Evolutionary conservation across 768 basidiomycete species (phyloP).

Genomic region (Cystofilobasidium capitatum): DNA sequence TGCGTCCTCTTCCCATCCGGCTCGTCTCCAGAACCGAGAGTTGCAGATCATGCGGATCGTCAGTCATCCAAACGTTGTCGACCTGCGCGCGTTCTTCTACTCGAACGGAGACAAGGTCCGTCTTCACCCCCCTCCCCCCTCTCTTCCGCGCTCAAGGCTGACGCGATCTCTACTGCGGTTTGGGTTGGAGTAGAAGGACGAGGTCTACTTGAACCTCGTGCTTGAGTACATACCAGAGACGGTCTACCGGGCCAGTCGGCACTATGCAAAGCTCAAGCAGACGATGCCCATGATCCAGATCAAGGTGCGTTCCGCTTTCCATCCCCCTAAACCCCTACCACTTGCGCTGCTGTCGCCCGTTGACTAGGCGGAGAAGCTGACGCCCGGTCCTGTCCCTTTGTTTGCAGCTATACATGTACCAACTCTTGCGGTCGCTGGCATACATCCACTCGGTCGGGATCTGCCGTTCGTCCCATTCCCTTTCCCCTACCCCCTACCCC

Average conservation of each 20-base stretch:
- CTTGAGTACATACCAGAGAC: slow-evolving; percentile 99
- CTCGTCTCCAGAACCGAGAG: slow-evolving; percentile 72
- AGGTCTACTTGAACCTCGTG: slow-evolving; percentile 98
- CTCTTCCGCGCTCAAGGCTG: slow-evolving; percentile 3
- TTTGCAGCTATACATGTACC: slow-evolving; percentile 36
- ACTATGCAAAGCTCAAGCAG: slow-evolving; percentile 99
- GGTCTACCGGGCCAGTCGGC: slow-evolving; percentile 95
- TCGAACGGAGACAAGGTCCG: slow-evolving; percentile 97
- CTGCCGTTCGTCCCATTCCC: slow-evolving; percentile 47
- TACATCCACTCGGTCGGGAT: slow-evolving; percentile 99
- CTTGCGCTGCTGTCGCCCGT: slow-evolving; percentile 35
- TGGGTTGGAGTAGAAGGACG: slow-evolving; percentile 73
- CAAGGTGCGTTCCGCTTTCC: slow-evolving; percentile 47
- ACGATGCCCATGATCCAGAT: slow-evolving; percentile 99
- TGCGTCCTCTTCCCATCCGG: not conserved
- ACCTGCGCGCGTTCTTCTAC: slow-evolving; percentile 96
- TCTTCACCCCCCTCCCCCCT: slow-evolving; percentile 10
- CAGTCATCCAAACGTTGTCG: slow-evolving; percentile 93
- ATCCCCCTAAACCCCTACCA: not conserved
- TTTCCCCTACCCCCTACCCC: not conserved
- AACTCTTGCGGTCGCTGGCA: slow-evolving; percentile 91
- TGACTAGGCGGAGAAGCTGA: not conserved
- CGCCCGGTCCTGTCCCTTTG: not conserved
- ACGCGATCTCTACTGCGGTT: not conserved
- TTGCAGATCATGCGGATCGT: slow-evolving; percentile 98